These are phyloP conservation scores for Scedosporium apiospermum DNA, from an alignment of 2,329 filamentous ascomycete species.

Conservation along the genomic window DNA sequence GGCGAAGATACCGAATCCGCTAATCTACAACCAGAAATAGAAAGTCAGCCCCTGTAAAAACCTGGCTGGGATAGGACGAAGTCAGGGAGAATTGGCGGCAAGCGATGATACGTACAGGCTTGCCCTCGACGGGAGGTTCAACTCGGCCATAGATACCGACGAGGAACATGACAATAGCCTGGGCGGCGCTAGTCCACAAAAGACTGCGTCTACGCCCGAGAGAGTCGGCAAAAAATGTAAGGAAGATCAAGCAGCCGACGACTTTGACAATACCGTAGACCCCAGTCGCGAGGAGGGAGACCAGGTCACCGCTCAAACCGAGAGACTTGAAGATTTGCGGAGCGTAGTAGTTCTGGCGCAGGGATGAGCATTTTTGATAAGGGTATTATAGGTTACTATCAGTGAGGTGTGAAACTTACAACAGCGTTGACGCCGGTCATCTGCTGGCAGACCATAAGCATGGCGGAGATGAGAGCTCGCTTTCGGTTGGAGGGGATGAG, in stretches of 20 bases:
- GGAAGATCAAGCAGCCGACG: conserved; percentile 51
- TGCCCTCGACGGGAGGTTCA: conserved; percentile 43
- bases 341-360: conserved; percentile 50
- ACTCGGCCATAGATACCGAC: conserved; percentile 63
- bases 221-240: conserved; percentile 59
- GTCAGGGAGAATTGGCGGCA: background rate
- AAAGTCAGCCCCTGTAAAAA: background rate
- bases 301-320: conserved; percentile 45
- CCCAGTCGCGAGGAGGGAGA: conserved; percentile 61
- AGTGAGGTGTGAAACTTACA: conserved; percentile 12
- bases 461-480: conserved; percentile 52
- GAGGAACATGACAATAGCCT: conserved; percentile 56
- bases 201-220: conserved; percentile 53
- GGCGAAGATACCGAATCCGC: conserved; percentile 59
- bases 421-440: conserved; percentile 55
- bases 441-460: conserved; percentile 58
- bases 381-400: background rate
- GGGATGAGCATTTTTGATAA: conserved; percentile 27
- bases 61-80: background rate
- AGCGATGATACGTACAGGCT: conserved; percentile 23
- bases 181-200: conserved; percentile 54
- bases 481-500: conserved; percentile 51
- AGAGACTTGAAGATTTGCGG: conserved; percentile 60
- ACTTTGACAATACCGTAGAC: conserved; percentile 67
- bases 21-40: conserved; percentile 27